A percentile compares a stretch with the other conserved stretches of the same genome.
phyloP scores from a whole-genome alignment of 1,139 yeast genomes.

The Suhomyces chickasaworum region DNA sequence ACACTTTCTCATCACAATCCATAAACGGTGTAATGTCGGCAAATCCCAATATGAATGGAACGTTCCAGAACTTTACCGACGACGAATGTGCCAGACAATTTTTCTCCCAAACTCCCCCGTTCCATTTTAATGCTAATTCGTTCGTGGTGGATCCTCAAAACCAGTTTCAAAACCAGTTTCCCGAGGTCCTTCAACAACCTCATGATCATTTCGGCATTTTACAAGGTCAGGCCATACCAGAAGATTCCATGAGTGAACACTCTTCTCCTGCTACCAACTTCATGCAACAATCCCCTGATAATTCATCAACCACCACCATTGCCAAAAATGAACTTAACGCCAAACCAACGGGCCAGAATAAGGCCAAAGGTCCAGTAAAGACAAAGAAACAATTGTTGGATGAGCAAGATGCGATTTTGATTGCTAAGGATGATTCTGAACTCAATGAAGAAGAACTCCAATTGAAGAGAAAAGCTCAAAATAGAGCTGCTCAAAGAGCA shows the following conservation, averaged over 20 bases:
- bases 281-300: conserved; percentile 15
- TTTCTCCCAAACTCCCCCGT: conserved; percentile 8
- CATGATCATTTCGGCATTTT: conserved; percentile 5
- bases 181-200: background rate
- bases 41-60: background rate
- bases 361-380: conserved; percentile 15
- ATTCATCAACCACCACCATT: conserved; percentile 11
- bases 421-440: conserved; percentile 44
- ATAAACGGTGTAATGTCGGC: background rate
- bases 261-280: conserved; percentile 14
- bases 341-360: background rate
- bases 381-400: conserved; percentile 33
- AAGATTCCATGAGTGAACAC: conserved; percentile 13
- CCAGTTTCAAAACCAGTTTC: conserved; percentile 1
- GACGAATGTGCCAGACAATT: conserved; percentile 9
- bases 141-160: conserved; percentile 3
- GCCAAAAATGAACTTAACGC: conserved; percentile 2
- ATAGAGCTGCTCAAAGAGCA: conserved; percentile 88
- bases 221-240: conserved; percentile 6
- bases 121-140: conserved; percentile 6
- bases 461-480: conserved; percentile 72
- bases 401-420: conserved; percentile 42
- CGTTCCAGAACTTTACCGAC: conserved; percentile 5
- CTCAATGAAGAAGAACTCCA: conserved; percentile 52
- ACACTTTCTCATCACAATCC: no score